Conservation (phyloP, 495 filamentous ascomycete genomes). For the Polyplosphaeria fusca region DNA sequence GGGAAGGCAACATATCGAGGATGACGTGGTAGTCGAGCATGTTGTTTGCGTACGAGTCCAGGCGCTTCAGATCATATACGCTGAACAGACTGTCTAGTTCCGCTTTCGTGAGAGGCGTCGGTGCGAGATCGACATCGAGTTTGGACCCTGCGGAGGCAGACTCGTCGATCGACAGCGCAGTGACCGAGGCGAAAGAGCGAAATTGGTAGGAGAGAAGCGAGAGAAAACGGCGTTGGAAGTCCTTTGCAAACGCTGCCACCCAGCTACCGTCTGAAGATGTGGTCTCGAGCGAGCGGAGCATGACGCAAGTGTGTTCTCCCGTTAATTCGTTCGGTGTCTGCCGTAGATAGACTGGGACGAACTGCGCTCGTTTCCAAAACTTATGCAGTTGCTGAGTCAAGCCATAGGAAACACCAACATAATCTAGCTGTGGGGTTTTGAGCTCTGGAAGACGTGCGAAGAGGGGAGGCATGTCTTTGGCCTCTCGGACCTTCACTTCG, state of each 20-base stretch:
- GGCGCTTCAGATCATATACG: conserved; percentile 88
- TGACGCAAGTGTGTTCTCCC: conserved; percentile 96
- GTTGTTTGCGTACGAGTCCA: conserved; percentile 94
- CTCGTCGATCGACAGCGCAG: conserved; percentile 85
- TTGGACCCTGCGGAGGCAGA: conserved; percentile 73
- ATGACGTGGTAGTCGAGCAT: conserved; percentile 98
- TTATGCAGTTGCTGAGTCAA: conserved; percentile 85
- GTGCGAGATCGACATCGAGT: conserved; percentile 50
- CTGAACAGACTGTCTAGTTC: conserved; percentile 74
- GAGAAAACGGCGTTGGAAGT: conserved; percentile 91
- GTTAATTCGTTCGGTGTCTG: conserved; percentile 96
- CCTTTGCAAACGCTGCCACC: conserved; percentile 83
- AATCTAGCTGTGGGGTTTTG: conserved; percentile 77
- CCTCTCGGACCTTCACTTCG: conserved; percentile 85
- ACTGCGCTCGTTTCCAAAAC: conserved; percentile 91
- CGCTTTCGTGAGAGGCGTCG: conserved; percentile 58
- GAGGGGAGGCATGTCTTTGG: conserved; percentile 84
- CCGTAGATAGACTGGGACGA: conserved; percentile 86
- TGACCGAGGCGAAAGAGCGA: conserved; percentile 73
- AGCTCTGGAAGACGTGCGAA: conserved; percentile 87
- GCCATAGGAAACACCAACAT: conserved; percentile 92
- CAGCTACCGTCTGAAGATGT: conserved; percentile 65
- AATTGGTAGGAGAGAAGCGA: conserved; percentile 88
- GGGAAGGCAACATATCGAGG: conserved; percentile 80
- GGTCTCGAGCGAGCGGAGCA: conserved; percentile 69